A percentile compares a stretch with the other conserved stretches of the same genome.
These are phyloP conservation scores for Colletotrichum gigasporum DNA, from an alignment of 2,329 filamentous ascomycete genomes.

Conservation along the genomic window DNA sequence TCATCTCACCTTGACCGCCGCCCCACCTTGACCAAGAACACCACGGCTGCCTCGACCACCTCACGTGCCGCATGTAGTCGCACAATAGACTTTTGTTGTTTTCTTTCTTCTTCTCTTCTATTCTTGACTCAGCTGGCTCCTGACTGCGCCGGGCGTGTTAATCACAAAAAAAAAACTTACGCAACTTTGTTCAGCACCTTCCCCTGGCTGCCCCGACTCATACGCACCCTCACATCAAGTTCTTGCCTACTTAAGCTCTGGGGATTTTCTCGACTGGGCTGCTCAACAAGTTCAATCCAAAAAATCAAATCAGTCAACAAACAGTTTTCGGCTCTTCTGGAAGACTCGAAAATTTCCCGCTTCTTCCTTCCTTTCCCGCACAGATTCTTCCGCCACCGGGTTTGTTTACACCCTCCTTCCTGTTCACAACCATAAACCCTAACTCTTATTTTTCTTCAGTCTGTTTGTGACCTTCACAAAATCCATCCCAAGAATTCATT, in stretches of 20 bases:
- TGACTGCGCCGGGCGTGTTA: conserved; percentile 26
- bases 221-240: neutral
- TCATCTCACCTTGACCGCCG: neutral
- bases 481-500: neutral
- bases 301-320: neutral
- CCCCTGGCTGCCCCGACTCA: conserved; percentile 1
- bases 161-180: conserved; percentile 8
- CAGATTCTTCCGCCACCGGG: neutral
- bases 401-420: conserved; percentile 13
- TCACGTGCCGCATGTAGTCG: conserved; percentile 2
- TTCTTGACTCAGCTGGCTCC: conserved; percentile 33
- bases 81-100: conserved; percentile 8
- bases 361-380: conserved; percentile 23
- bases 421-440: conserved; percentile 1
- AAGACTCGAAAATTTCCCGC: conserved; percentile 11
- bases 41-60: neutral
- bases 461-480: neutral
- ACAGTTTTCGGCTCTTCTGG: conserved; percentile 22
- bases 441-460: conserved; percentile 1
- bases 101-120: conserved; percentile 21
- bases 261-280: neutral
- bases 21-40: neutral
- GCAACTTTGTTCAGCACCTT: neutral
- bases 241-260: neutral
- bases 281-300: neutral